Evolutionary conservation across 805 yeast species (phyloP), one percentile per base, ranked within the genome.

Genomic region (Ogataea siamensis): DNA sequence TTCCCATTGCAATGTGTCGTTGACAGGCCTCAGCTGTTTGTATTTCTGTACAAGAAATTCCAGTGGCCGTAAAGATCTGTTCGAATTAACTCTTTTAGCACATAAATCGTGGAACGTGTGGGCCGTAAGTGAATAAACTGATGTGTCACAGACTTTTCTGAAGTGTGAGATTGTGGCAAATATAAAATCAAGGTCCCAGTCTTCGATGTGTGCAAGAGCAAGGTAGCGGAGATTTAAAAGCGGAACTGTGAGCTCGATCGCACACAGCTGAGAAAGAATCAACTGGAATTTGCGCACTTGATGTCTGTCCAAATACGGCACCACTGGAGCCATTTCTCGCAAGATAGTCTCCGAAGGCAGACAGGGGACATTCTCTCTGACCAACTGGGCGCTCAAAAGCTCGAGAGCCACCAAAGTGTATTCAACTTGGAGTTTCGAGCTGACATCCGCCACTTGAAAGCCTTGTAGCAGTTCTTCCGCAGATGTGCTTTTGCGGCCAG

Each of bases 81-180:
- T 22, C 24, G 19, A 25, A 8, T 26, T 24, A 11, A n/a, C 30
- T 31, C 42, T 39, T 5, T 22, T 15, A 13, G 34, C 15, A 32
- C 49, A 44, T 2, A 45, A 27, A 6, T 38, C 20, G 16, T 34
- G 28, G 14, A 52, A 43, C 5, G 21, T 13, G 10, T 34, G 12
- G 2, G 52, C 34, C 4, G 50, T 42, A 8, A 36, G 23, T 22
- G 40, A 35, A 28, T 49, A 51, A 10, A 42, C 18, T 2, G 31
- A 17, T n/a, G 32, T 15, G 12, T 42, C 37, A 17, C 25, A 22
- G 4, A 25, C 16, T 4, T 10, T 12, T 16, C 33, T 27, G 20
- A 27, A 27, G 4, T 22, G 30, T 5, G 33, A 37, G 6, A 32
- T 38, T 10, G 36, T 32, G 12, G 28, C 15, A 4, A 32, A n/a